These are phyloP conservation scores for Candida patagonica DNA, from an alignment of 805 yeast genomes.

Conservation along the genomic window DNA sequence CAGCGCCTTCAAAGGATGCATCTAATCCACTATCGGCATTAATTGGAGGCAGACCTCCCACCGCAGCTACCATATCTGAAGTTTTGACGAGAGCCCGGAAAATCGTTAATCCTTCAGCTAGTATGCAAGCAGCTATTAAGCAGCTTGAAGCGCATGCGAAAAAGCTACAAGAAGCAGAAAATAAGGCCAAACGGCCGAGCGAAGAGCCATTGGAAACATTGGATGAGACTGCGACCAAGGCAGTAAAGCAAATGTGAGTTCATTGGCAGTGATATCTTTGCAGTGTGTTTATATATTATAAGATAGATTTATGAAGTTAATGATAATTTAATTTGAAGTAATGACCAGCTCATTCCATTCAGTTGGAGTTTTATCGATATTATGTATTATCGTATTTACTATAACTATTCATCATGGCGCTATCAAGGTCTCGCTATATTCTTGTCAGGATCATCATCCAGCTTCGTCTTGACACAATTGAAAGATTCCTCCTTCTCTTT, in stretches of 20 bases:
- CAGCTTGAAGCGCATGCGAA: slow-evolving; percentile 27
- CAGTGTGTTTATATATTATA: too few species aligned
- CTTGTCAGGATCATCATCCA: slow-evolving; percentile 11
- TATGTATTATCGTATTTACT: not conserved
- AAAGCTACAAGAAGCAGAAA: slow-evolving; percentile 10
- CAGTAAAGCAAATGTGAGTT: too few species aligned
- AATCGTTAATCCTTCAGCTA: slow-evolving; percentile 28
- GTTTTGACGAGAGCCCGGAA: slow-evolving; percentile 29
- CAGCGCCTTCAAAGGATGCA: slow-evolving; percentile 1
- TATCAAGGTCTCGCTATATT: too few species aligned
- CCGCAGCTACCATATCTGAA: slow-evolving; percentile 26
- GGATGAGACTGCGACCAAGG: slow-evolving; percentile 8
- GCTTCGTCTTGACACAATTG: slow-evolving; percentile 56
- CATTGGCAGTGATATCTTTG: too few species aligned
- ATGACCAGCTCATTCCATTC: too few species aligned
- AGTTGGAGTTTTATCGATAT: too few species aligned
- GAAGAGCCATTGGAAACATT: slow-evolving; percentile 7
- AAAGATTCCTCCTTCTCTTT: slow-evolving; percentile 84
- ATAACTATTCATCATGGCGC: not conserved
- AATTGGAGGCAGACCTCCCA: slow-evolving; percentile 14
- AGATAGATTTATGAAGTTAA: too few species aligned
- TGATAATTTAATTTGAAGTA: too few species aligned
- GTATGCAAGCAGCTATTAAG: slow-evolving; percentile 26
- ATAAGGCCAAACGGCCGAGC: slow-evolving; percentile 5
- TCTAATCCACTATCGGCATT: slow-evolving; percentile 2